These are phyloP conservation scores for Cladophialophora chaetospira DNA, from an alignment of 2,329 filamentous ascomycete genomes.

Conservation along the genomic window DNA sequence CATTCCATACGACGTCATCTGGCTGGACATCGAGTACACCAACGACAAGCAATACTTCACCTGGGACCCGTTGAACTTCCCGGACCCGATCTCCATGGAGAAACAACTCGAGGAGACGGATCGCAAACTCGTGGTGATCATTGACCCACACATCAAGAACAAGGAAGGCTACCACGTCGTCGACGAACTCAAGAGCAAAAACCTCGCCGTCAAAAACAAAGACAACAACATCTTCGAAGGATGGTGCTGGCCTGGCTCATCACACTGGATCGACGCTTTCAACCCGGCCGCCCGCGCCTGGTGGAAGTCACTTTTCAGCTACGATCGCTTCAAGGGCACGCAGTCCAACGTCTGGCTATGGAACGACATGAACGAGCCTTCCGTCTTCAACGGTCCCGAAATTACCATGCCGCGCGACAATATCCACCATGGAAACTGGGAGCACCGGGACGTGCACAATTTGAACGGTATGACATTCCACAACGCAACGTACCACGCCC, in stretches of 20 bases:
- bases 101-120: slow-evolving; percentile 82
- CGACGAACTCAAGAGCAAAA: slow-evolving; percentile 79
- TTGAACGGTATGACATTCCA: slow-evolving; percentile 93
- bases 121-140: slow-evolving; percentile 89
- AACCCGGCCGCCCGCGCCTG: slow-evolving; percentile 87
- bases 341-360: slow-evolving; percentile 87
- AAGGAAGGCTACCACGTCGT: slow-evolving; percentile 73
- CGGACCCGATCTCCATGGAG: slow-evolving; percentile 82
- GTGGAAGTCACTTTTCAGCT: slow-evolving; percentile 90
- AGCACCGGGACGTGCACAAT: slow-evolving; percentile 96
- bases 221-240: slow-evolving; percentile 87
- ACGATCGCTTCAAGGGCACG: slow-evolving; percentile 82
- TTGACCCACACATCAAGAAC: slow-evolving; percentile 98
- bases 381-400: slow-evolving; percentile 97
- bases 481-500: slow-evolving; percentile 86
- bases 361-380: slow-evolving; percentile 99
- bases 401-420: slow-evolving; percentile 99
- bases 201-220: slow-evolving; percentile 85
- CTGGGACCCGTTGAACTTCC: slow-evolving; percentile 88
- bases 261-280: slow-evolving; percentile 94
- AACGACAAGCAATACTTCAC: slow-evolving; percentile 98
- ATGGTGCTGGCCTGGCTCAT: slow-evolving; percentile 98
- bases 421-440: slow-evolving; percentile 86
- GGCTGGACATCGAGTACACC: slow-evolving; percentile 97
- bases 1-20: slow-evolving; percentile 98